A percentile compares a stretch with the other conserved stretches of the same genome.
phyloP scores from a whole-genome alignment of 2,329 filamentous ascomycete genomes.

The Tolypocladium endophyticum region DNA sequence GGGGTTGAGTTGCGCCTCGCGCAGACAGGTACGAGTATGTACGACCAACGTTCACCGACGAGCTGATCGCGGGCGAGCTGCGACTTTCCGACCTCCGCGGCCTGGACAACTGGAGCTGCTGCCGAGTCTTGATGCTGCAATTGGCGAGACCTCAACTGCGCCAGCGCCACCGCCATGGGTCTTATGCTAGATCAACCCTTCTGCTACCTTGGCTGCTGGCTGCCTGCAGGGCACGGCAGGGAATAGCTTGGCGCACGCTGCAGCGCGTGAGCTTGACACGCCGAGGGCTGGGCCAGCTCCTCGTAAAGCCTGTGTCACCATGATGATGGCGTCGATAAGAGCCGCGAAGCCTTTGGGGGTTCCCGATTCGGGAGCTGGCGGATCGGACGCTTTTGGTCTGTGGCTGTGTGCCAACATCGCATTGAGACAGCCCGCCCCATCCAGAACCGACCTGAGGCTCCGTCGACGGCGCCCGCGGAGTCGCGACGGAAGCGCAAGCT shows the following conservation, averaged over 20 bases:
- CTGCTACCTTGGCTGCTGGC: neutral
- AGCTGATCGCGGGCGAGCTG: neutral
- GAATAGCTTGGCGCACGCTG: neutral
- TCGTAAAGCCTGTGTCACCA: no score
- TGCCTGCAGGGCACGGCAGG: neutral
- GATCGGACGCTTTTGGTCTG: neutral
- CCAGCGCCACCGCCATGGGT: neutral
- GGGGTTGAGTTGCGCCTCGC: neutral
- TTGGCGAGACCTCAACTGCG: neutral
- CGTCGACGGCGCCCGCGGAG: constrained; percentile 4
- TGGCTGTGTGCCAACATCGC: neutral
- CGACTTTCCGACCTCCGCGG: neutral
- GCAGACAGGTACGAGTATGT: neutral
- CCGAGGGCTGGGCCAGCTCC: neutral
- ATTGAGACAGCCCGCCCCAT: neutral
- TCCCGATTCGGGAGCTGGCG: neutral
- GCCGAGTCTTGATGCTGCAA: neutral
- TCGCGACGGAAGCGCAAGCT: neutral
- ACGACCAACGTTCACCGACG: neutral
- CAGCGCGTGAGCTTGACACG: neutral
- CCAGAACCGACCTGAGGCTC: neutral
- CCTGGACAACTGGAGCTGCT: neutral
- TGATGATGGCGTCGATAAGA: neutral
- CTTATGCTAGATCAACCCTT: neutral
- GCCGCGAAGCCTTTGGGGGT: neutral